Base-by-base conservation (phyloP, 129 eudicot genomes). In the Artemisia argyi region DNA sequence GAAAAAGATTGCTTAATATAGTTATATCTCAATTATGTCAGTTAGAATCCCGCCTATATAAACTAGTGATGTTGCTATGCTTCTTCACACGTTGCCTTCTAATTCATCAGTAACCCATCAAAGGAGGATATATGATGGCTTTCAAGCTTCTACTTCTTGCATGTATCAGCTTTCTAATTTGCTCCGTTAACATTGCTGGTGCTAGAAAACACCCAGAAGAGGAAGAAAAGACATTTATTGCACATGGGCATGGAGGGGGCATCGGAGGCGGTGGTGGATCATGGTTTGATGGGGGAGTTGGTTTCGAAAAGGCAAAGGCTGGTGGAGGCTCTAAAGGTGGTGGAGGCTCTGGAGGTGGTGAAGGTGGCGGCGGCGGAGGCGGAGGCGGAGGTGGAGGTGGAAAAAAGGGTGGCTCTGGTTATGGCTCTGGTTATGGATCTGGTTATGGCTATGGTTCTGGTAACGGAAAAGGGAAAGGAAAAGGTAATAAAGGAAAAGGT, bases 131-230 rank as follows among this genome's bases (percentile, higher is more conserved):
- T 16, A 67, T 35, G 54, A 76, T 68, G 74, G 61, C 10, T 48
- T 58, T 68, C 60, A 76, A 68, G 80, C 52, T 76, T 76, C 52
- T 76, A 19, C 1, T 50, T 42, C 30, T 76, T 5, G 80, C 75
- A 60, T 76, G 19, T 11, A 63, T 76, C 15, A 69, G 64, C 44
- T 19, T 68, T 68, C 15, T 69, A 51, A 60, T 76, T 49, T 76
- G 64, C 75, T 68, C 70, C 46, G 11, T 16, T 6, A 22, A 47
- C 24, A 32, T 69, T 14, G 81, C 54, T 35, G 65, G 12, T 61
- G 30, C 71, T 39, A 77, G 81, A 50, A 68, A 35, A 26, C 71
- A 60, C 53, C 44, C 56, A 6, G 49, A 50, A 35, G 65, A 77
- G 30, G 65, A 69, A 15, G 16, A 22, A 63, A 69, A 69, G 48